phyloP scores from a whole-genome alignment of 1,284 basidiomycete genomes.

The Rhodotorula sp. region DNA sequence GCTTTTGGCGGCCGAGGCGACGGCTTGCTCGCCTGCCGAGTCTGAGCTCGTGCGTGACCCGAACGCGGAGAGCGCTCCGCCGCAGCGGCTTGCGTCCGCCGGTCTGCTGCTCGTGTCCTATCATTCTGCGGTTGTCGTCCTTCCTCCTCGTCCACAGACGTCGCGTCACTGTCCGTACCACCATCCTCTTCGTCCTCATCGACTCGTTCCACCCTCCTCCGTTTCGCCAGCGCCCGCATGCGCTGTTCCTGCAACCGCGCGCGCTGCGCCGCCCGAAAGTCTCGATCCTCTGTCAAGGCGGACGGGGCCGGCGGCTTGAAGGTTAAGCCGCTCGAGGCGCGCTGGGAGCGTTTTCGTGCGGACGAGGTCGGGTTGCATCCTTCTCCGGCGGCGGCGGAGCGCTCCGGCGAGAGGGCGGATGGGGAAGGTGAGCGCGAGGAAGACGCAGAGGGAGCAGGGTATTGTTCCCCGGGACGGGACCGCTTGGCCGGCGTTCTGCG shows the following conservation, averaged over 20 bases:
- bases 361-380: background rate
- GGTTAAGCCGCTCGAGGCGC: background rate
- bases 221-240: background rate
- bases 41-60: too few species aligned
- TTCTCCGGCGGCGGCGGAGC: background rate
- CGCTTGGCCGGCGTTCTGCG: background rate
- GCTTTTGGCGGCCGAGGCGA: background rate
- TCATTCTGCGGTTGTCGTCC: too few species aligned
- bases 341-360: background rate
- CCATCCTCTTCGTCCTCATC: background rate
- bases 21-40: too few species aligned
- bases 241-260: conserved; percentile 1
- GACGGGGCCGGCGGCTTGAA: conserved; percentile 5
- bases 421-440: background rate
- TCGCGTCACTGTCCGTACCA: background rate
- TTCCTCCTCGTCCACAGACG: background rate
- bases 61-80: too few species aligned
- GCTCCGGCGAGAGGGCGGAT: background rate
- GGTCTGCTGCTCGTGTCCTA: too few species aligned
- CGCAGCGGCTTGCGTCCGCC: too few species aligned
- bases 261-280: background rate
- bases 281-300: background rate
- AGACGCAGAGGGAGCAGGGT: background rate
- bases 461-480: too few species aligned
- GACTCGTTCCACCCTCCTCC: background rate